These are phyloP conservation scores for Beauveria sp. DNA, from an alignment of 2,329 filamentous ascomycete genomes.

Conservation along the genomic window DNA sequence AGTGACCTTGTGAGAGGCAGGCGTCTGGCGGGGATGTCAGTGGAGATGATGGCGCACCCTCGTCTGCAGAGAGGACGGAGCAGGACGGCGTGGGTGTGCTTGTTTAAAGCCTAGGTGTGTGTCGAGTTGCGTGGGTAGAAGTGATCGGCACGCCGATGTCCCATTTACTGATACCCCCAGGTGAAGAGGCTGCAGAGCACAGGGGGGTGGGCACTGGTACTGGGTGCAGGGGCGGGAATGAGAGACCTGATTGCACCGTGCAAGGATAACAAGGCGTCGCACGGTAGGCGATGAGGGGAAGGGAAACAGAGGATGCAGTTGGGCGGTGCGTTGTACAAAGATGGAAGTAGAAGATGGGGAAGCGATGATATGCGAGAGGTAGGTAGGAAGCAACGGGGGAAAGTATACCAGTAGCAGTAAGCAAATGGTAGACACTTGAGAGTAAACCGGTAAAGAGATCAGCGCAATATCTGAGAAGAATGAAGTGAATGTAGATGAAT, in stretches of 20 bases:
- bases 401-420: background rate
- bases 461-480: background rate
- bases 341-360: background rate
- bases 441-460: constrained; percentile 7
- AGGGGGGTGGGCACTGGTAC: constrained; percentile 18
- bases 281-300: background rate
- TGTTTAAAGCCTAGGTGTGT: constrained; percentile 28
- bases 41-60: constrained; percentile 22
- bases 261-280: background rate
- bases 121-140: constrained; percentile 41
- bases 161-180: constrained; percentile 39
- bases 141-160: constrained; percentile 49
- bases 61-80: constrained; percentile 2
- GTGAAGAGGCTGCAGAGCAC: constrained; percentile 22
- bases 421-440: background rate
- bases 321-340: background rate
- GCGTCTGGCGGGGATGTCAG: constrained; percentile 25
- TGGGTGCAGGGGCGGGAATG: background rate
- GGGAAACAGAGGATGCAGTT: background rate
- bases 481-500: background rate
- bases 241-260: background rate
- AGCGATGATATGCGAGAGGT: background rate
- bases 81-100: constrained; percentile 2
- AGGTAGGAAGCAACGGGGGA: background rate
- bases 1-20: constrained; percentile 20